Base-by-base conservation (phyloP, 257 asterid species). In the Ilex aquifolium region DNA sequence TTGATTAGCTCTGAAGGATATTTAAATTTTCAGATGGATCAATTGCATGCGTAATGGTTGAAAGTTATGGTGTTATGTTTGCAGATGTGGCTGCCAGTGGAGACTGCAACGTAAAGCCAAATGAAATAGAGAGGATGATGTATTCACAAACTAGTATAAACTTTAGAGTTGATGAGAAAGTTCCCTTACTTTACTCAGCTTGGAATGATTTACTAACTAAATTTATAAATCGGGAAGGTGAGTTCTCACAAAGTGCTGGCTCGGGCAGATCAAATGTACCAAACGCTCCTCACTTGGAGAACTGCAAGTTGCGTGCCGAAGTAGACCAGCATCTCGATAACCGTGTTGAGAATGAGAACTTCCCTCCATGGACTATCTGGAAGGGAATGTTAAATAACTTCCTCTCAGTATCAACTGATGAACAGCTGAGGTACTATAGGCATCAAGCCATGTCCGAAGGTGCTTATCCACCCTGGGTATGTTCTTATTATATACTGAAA, bases 391-490 rank as follows among this genome's bases (percentile, higher is more conserved):
- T 93, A 65, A 79, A 85, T 32, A 70, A 75, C 50, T 66, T 85
- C 59, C 75, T 21, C 27, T 21, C 72, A 2, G 9, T 64, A 11
- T 54, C 72, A 13, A 42, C 63, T n/a, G 84, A 71, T 31, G 95
- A 89, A 63, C 77, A 82, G 75, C 88, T 69, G 44, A 71, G 52
- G 62, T 52, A 67, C 63, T 61, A 74, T 79, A 71, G 76, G 66
- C 80, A 74, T 69, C 83, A 59, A 63, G 59, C 78, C 16, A 76
- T 77, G 49, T 77, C 95, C n/a, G 66, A 82, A 72, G 95, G 96
- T 69, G 74, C 87, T 66, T 84, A 84, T 84, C 99, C 97, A 68
- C 97, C 99, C 5, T 93, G 99, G 99, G 99, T 93, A 92, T 57
- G 77, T 61, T 57, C 63, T 13, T n/a, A 13, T 44, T 27, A 30